These are phyloP conservation scores for Pichia nakasei DNA, from an alignment of 805 yeast species.

Conservation along the genomic window DNA sequence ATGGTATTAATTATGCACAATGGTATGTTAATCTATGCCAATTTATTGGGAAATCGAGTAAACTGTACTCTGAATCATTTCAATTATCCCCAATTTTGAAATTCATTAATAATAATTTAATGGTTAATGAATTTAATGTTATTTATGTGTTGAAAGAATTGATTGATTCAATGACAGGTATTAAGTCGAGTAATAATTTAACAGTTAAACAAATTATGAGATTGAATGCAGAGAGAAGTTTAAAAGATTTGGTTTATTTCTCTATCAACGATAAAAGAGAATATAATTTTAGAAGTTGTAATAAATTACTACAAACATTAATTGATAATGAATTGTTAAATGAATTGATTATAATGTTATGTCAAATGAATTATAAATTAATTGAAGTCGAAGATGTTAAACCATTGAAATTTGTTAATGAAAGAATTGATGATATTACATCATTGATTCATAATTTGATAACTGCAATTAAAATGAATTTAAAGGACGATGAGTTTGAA, in stretches of 20 bases:
- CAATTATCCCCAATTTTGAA: slow-evolving; percentile 53
- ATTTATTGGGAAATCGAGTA: slow-evolving; percentile 68
- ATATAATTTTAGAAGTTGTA: slow-evolving; percentile 38
- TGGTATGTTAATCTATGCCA: slow-evolving; percentile 82
- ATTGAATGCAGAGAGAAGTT: slow-evolving; percentile 54
- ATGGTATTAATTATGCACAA: slow-evolving; percentile 71
- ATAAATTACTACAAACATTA: slow-evolving; percentile 39
- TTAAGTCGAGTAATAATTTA: slow-evolving; percentile 59
- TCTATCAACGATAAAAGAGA: slow-evolving; percentile 55
- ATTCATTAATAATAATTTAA: slow-evolving; percentile 55
- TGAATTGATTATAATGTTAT: slow-evolving; percentile 60
- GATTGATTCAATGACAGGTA: slow-evolving; percentile 68
- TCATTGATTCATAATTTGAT: slow-evolving; percentile 58
- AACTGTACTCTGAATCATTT: slow-evolving; percentile 42
- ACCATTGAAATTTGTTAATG: slow-evolving; percentile 59
- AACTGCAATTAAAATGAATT: slow-evolving; percentile 48
- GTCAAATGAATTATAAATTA: slow-evolving; percentile 36
- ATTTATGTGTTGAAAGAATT: slow-evolving; percentile 60
- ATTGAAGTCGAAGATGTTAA: slow-evolving; percentile 30
- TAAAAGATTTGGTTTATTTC: slow-evolving; percentile 45
- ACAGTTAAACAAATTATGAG: slow-evolving; percentile 55
- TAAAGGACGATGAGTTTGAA: slow-evolving; percentile 27
- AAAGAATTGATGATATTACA: slow-evolving; percentile 62
- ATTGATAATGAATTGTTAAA: slow-evolving; percentile 36
- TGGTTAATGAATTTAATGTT: slow-evolving; percentile 48